Evolutionary conservation across 1,284 basidiomycete species (phyloP), one percentile per base, ranked within the genome.

Genomic region (Fomes fomentarius): DNA sequence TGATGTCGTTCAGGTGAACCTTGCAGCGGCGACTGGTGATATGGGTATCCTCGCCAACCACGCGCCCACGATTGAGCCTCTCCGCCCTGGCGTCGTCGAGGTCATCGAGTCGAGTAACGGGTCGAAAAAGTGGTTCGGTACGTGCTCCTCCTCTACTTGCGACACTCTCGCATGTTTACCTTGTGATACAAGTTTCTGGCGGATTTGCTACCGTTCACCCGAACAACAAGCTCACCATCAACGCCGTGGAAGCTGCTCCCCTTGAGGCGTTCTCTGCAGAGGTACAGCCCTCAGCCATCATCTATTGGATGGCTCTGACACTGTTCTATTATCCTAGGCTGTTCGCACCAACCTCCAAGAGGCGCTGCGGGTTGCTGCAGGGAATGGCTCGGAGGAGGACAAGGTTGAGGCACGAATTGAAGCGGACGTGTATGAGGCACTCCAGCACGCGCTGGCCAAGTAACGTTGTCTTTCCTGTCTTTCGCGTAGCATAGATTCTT

Each of bases 11-110:
- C 95, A 97, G 76, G 95, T 98, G 65, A 97, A 96, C 79, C 79
- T 97, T 64, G 78, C 94, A 41, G 96, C 94, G 46, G 90, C 88
- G 54, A 89, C 93, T n/a, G 96, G 95, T 74, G 95, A 97, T 75
- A 97, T 98, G 94, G 95, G 96, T 82, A 92, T 98, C 69, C 86
- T 98, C 62, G 93, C 96, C 66, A 96, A 96, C 82, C 95, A 98
- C 77, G 94, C 97, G 56, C 88, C 95, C 40, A 90, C 93, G 28
- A 90, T 98, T 60, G 95, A 98, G 75, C 83, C 95, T 49, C 81
- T 98, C 54, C 91, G 93, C 70, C 89, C 96, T 44, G 96, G 95
- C 72, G 82, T 98, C 58, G 80, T 98, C 54, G 95, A 98, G 76
- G 90, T 98, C 62, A 85, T 97, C 62, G 94, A 96, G 77, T 78